Conservation (phyloP, 208 protist genomes). For the Crithidia brevicula region DNA sequence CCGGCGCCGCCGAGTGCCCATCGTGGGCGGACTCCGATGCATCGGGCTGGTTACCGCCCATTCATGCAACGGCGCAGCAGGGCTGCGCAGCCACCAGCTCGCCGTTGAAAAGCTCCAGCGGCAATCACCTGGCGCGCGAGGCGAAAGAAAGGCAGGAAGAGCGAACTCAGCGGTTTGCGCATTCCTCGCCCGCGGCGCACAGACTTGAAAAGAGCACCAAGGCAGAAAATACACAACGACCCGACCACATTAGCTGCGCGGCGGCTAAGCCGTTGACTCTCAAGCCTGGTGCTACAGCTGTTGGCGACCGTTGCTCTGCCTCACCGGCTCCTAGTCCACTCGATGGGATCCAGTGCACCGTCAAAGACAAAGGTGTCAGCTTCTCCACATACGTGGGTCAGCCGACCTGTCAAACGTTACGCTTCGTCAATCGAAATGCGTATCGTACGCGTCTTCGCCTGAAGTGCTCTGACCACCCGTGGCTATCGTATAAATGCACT, state of each 20-base stretch:
- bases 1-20: neutral
- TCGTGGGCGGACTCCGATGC: neutral
- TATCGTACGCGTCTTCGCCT: conserved; percentile 65
- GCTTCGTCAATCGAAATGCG: conserved; percentile 78
- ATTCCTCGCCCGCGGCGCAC: conserved; percentile 9
- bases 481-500: conserved; percentile 65
- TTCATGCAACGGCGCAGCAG: conserved; percentile 9
- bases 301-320: neutral
- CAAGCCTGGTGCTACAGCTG: neutral
- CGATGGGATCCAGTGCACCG: conserved; percentile 61
- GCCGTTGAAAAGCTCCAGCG: neutral
- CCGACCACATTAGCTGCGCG: neutral
- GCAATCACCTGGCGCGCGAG: neutral
- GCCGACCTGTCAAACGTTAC: conserved; percentile 36
- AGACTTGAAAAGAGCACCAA: neutral
- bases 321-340: neutral
- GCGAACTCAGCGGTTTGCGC: neutral
- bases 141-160: neutral
- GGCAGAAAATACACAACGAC: neutral
- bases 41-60: conserved; percentile 6
- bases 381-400: conserved; percentile 45
- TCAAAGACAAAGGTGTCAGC: conserved; percentile 33
- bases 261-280: neutral
- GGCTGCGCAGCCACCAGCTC: neutral
- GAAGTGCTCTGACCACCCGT: conserved; percentile 66